Evolutionary conservation across 1,139 yeast genomes (phyloP).

Genomic region (Taphrina confusa): DNA sequence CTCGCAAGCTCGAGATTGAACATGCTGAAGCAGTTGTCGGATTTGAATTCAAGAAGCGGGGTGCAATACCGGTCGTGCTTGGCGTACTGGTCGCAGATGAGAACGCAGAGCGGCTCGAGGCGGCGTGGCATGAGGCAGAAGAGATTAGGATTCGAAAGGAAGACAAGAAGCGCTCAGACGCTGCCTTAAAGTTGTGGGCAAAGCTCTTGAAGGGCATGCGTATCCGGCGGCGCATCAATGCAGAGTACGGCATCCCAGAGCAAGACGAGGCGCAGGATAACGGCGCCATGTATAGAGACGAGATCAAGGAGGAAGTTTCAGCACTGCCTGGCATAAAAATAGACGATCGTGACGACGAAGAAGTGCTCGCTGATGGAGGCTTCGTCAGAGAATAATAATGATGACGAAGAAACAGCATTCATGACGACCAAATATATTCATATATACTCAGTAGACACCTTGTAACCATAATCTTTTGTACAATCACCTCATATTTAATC

Average conservation of each 20-base stretch:
- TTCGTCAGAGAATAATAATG: neutral
- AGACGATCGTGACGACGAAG: neutral
- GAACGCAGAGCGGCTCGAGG: constrained; percentile 65
- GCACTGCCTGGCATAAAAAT: neutral
- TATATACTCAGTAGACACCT: too few species aligned
- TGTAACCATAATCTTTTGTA: neutral
- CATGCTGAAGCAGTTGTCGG: constrained; percentile 86
- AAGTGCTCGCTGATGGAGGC: neutral
- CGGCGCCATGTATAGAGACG: constrained; percentile 1
- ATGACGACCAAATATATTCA: constrained; percentile 9
- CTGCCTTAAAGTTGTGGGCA: constrained; percentile 72
- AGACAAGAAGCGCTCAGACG: constrained; percentile 52
- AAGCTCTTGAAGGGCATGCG: constrained; percentile 67
- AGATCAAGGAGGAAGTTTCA: neutral
- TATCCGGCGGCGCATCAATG: constrained; percentile 58
- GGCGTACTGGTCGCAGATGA: constrained; percentile 76
- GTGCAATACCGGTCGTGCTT: constrained; percentile 65
- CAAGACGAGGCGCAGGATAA: neutral
- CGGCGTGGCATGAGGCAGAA: constrained; percentile 60
- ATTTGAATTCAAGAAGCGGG: constrained; percentile 61
- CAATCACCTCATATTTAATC: neutral
- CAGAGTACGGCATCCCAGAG: constrained; percentile 35
- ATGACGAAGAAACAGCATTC: neutral
- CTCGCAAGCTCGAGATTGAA: constrained; percentile 66
- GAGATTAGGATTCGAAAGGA: constrained; percentile 55